These are phyloP conservation scores for Chaetomium cochliodes DNA, from an alignment of 495 filamentous ascomycete genomes.

Conservation along the genomic window DNA sequence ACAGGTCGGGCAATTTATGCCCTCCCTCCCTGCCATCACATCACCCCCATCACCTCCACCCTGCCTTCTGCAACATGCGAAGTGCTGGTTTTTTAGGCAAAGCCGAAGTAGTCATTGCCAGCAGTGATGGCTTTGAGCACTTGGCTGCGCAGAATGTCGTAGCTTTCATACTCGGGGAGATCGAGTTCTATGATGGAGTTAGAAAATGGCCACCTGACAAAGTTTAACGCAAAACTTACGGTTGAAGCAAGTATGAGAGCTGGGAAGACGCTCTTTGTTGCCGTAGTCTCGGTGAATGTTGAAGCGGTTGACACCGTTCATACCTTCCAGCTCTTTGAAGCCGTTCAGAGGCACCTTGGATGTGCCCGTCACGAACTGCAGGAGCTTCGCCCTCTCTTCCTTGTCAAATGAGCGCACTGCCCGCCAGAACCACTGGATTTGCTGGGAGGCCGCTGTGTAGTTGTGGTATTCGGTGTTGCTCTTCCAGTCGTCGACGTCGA, in stretches of 20 bases:
- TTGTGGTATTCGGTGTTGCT: constrained; percentile 98
- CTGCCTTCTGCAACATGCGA: not conserved
- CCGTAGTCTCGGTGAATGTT: constrained; percentile 99
- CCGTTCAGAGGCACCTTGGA: constrained; percentile 98
- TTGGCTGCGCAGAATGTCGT: constrained; percentile 82
- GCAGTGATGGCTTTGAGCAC: constrained; percentile 92
- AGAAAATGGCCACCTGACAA: not conserved
- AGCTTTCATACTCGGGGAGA: constrained; percentile 96
- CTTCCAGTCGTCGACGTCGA: constrained; percentile 99
- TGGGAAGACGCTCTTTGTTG: constrained; percentile 93
- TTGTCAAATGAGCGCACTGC: constrained; percentile 98
- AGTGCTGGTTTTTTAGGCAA: constrained; percentile 63
- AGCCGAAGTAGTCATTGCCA: constrained; percentile 97
- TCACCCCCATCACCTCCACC: constrained; percentile 7
- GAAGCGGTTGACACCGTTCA: constrained; percentile 98
- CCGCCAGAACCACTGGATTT: constrained; percentile 99
- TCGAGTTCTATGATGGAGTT: constrained; percentile 72
- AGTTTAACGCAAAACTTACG: constrained; percentile 63
- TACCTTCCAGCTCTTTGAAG: constrained; percentile 98
- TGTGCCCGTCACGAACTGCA: constrained; percentile 98
- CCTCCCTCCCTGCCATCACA: constrained; percentile 25
- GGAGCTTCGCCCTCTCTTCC: constrained; percentile 93
- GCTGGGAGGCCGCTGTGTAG: constrained; percentile 88
- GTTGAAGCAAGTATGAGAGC: constrained; percentile 98
- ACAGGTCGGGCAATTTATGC: constrained; percentile 31